Base-by-base conservation (phyloP, 768 basidiomycete species). In the Termitomyces eurrhizus region DNA sequence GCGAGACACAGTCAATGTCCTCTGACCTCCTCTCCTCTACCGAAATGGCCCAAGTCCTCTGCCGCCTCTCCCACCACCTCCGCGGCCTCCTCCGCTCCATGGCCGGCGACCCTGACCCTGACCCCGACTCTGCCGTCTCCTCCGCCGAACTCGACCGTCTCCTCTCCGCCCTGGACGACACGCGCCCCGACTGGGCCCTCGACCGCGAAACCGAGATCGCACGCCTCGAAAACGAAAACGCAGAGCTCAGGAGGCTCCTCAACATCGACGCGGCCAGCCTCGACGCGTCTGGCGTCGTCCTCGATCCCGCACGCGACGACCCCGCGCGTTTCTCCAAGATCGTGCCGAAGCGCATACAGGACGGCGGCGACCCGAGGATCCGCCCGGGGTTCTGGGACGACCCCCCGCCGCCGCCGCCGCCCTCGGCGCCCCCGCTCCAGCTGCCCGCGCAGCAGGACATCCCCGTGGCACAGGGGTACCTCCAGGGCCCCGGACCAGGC, bases 151-250 rank as follows among this genome's bases (percentile, higher is more conserved):
- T 83, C 29, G 71, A 76, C 46, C 68, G 69, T 1, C 75, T 83
- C 21, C 66, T 84, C 13, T 75, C 80, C 26, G 62, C 75, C 14
- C 73, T 86, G 52, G 77, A 80, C 51, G 69, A 75, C 57, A 62
- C 65, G 44, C 70, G 66, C 7, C 55, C 54, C 29, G 94, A 98
- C 72, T 98, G 96, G 92, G 88, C 91, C 2, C 64, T 88, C 60
- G 92, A 93, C 71, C 83, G 97, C 62, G 96, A 98, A 71, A 75
- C 77, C 62, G 97, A 98, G 75, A 92, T 99, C 56, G 68, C 80
- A 11, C 82, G 95, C 52, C 75, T 99, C 46, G 88, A 89, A 71
- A 76, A 76, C 53, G 96, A 98, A 75, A 99, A 99, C 69, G 81
- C 83, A 48, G 81, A 85, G 58, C 75, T 99, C 53, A 80, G 96